Conservation (phyloP, 2,329 filamentous ascomycete genomes). For the Apiospora arundinis region DNA sequence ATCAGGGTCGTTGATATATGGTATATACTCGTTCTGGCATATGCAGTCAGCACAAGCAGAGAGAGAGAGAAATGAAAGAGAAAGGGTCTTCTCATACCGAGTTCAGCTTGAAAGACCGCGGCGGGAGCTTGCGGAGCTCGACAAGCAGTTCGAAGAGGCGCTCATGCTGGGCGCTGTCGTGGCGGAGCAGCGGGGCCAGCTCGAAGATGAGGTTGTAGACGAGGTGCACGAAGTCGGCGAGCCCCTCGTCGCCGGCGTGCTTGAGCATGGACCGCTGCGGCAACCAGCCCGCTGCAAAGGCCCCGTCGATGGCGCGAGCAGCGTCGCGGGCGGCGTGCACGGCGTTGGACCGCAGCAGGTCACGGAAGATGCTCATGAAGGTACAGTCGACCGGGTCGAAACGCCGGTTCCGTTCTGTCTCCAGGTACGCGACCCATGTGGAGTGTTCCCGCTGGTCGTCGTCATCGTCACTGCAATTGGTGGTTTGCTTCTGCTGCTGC, state of each 20-base stretch:
- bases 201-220: slow-evolving; percentile 23
- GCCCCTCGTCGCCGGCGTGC: slow-evolving; percentile 19
- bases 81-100: neutral
- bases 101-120: slow-evolving; percentile 9
- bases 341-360: slow-evolving; percentile 18
- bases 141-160: slow-evolving; percentile 19
- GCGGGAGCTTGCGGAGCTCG: slow-evolving; percentile 20
- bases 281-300: slow-evolving; percentile 9
- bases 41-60: neutral
- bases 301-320: slow-evolving; percentile 5
- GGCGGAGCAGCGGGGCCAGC: slow-evolving; percentile 17
- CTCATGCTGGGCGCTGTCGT: slow-evolving; percentile 18
- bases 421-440: slow-evolving; percentile 18
- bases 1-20: slow-evolving; percentile 21
- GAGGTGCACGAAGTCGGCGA: slow-evolving; percentile 21
- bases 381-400: slow-evolving; percentile 15
- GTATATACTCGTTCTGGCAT: slow-evolving; percentile 10
- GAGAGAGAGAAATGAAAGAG: neutral
- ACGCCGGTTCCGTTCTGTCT: slow-evolving; percentile 19
- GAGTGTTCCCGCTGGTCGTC: neutral
- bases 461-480: neutral
- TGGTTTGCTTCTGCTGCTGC: neutral
- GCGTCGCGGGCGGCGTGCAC: slow-evolving; percentile 13
- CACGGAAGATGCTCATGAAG: slow-evolving; percentile 21
- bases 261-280: slow-evolving; percentile 21